A percentile compares a stretch with the other conserved stretches of the same genome.
phyloP scores from a whole-genome alignment of 202 grass and related monocot genomes.

The Tripidium arundinaceum region DNA sequence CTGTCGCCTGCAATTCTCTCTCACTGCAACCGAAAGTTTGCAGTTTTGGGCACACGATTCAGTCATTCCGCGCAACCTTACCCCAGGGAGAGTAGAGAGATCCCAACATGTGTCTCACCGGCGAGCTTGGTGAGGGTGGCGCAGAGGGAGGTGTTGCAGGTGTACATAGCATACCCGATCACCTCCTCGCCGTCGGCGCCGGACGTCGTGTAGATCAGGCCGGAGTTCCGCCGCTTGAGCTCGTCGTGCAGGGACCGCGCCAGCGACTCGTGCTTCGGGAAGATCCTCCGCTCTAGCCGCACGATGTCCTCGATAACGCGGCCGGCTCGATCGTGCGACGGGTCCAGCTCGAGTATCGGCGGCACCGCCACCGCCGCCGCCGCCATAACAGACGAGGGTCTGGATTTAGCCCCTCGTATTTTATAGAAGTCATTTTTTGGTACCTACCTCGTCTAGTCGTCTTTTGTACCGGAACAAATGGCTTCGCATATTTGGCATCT shows the following conservation, averaged over 20 bases:
- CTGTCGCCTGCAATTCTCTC: conserved; percentile 71
- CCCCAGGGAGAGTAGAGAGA: not conserved
- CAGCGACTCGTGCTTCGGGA: conserved; percentile 95
- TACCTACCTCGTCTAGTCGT: too few relatives aligned
- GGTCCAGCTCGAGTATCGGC: conserved; percentile 54
- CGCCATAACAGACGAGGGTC: not conserved
- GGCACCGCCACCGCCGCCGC: conserved; percentile 1
- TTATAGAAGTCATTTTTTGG: too few relatives aligned
- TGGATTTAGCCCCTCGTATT: too few relatives aligned
- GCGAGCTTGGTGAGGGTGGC: conserved; percentile 91
- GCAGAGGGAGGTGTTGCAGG: conserved; percentile 64
- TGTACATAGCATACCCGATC: conserved; percentile 79
- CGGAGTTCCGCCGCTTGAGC: conserved; percentile 62
- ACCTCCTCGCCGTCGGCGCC: conserved; percentile 32
- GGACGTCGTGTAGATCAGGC: conserved; percentile 55
- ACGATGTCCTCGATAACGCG: conserved; percentile 54
- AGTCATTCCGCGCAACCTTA: not conserved
- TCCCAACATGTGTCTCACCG: conserved; percentile 28
- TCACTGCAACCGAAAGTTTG: conserved; percentile 45
- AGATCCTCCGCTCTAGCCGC: conserved; percentile 71
- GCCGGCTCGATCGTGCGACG: conserved; percentile 33
- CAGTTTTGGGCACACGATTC: not conserved
- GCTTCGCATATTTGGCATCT: too few relatives aligned
- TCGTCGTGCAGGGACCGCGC: conserved; percentile 61
- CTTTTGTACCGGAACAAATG: too few relatives aligned